phyloP scores from a whole-genome alignment of 805 yeast genomes.

The Wickerhamiella occidentalis region DNA sequence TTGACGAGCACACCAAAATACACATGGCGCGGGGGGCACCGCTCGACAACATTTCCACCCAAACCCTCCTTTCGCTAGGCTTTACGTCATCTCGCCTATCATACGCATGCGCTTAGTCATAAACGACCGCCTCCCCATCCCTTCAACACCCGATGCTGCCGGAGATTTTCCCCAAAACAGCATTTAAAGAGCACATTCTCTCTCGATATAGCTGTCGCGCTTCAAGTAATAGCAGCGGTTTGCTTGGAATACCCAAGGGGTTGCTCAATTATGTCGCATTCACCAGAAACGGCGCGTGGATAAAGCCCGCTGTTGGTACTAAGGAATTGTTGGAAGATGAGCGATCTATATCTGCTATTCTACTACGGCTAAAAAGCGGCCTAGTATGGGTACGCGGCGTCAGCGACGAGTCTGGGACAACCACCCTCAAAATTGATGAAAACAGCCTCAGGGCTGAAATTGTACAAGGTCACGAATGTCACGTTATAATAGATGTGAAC shows the following conservation, averaged over 20 bases:
- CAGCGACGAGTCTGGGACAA: not conserved
- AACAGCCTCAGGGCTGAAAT: not conserved
- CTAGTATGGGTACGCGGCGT: not conserved
- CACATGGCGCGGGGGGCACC: not conserved
- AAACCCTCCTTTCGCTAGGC: not conserved
- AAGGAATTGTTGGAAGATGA: not conserved
- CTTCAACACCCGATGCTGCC: not conserved
- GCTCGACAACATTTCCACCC: not conserved
- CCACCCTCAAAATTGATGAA: not conserved
- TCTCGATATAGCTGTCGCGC: not conserved
- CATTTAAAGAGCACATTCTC: not conserved
- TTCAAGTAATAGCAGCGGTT: not conserved
- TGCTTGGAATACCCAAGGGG: not conserved
- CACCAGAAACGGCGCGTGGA: slow-evolving; percentile 12
- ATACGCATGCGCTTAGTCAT: slow-evolving; percentile 1
- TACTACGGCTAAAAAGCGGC: not conserved
- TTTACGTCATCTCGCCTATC: slow-evolving; percentile 1
- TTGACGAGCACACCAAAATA: too few relatives aligned
- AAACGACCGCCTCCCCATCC: not conserved
- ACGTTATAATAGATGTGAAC: not conserved
- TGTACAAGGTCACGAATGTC: not conserved
- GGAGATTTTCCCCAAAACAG: slow-evolving; percentile 5
- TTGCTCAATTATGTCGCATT: slow-evolving; percentile 5
- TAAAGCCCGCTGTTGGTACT: slow-evolving; percentile 7
- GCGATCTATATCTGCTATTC: slow-evolving; percentile 2